Percentiles rank a stretch among this genome's conserved stretches.
These are phyloP conservation scores for Gonapodya sp. DNA, from an alignment of 192 early-diverging fungal species.

Conservation along the genomic window DNA sequence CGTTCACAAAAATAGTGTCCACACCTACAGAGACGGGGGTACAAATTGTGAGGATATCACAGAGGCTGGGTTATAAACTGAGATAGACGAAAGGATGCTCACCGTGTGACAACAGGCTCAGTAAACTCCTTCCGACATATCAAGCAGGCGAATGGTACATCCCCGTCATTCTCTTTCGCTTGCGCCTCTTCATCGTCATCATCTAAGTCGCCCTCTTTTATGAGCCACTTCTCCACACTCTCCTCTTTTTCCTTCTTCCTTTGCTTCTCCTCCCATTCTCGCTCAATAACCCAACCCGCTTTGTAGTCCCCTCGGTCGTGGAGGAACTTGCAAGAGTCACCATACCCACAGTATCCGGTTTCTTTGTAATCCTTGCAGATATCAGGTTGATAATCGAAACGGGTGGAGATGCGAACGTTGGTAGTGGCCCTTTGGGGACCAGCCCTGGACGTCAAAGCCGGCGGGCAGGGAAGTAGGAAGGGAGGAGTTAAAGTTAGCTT, in stretches of 20 bases:
- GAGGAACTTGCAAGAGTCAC: slow-evolving; percentile 95
- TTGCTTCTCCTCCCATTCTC: slow-evolving; percentile 90
- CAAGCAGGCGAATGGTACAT: slow-evolving; percentile 88
- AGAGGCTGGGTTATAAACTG: background rate
- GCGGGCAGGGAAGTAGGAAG: background rate
- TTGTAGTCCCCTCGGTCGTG: slow-evolving; percentile 98
- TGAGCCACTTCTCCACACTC: slow-evolving; percentile 36
- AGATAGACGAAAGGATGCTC: slow-evolving; percentile 19
- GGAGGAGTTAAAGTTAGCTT: background rate
- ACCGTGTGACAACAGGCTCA: slow-evolving; percentile 83
- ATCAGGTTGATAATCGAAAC: slow-evolving; percentile 96
- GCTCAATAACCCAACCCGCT: slow-evolving; percentile 92
- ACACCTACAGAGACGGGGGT: slow-evolving; percentile 40
- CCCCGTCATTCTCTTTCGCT: slow-evolving; percentile 59
- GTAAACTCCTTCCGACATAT: slow-evolving; percentile 85
- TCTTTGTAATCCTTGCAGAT: slow-evolving; percentile 99
- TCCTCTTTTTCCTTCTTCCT: slow-evolving; percentile 33
- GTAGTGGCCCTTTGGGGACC: slow-evolving; percentile 63
- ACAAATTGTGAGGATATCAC: slow-evolving; percentile 12
- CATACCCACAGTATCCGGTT: slow-evolving; percentile 92
- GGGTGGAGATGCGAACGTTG: slow-evolving; percentile 66
- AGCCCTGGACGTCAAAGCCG: slow-evolving; percentile 25
- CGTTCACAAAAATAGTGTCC: slow-evolving; percentile 94
- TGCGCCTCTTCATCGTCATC: slow-evolving; percentile 33
- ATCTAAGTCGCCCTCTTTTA: slow-evolving; percentile 30